Percentiles rank a stretch among this genome's conserved stretches.
These are phyloP conservation scores for Saccharomyces mikatae DNA, from an alignment of 805 yeast species.

Conservation along the genomic window DNA sequence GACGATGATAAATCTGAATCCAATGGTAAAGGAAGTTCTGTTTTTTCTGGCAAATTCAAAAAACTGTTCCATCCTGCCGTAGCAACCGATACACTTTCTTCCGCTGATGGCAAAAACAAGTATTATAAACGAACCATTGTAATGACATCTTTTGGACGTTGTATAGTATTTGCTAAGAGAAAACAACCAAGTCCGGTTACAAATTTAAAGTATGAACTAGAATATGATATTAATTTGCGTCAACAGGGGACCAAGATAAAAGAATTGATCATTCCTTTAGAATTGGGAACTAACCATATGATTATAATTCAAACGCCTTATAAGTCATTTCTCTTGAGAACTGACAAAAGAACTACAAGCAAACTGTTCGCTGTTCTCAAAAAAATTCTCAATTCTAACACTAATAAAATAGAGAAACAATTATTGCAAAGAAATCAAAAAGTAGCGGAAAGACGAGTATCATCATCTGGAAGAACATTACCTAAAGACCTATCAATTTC, in stretches of 20 bases:
- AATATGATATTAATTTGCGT: conserved; percentile 47
- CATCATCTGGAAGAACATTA: neutral
- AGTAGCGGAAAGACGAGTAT: neutral
- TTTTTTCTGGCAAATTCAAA: conserved; percentile 22
- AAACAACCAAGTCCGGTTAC: conserved; percentile 28
- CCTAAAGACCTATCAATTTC: conserved; percentile 29
- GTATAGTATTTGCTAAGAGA: conserved; percentile 40
- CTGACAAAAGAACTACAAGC: conserved; percentile 41
- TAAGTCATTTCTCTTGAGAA: conserved; percentile 50
- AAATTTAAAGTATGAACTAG: conserved; percentile 36
- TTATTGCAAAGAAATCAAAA: conserved; percentile 1
- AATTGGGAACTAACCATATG: conserved; percentile 26
- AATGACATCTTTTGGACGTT: conserved; percentile 40
- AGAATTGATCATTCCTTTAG: conserved; percentile 39
- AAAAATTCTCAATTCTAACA: conserved; percentile 40
- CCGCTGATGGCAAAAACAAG: conserved; percentile 1
- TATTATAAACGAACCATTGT: conserved; percentile 6
- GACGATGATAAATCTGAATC: neutral
- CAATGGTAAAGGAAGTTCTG: conserved; percentile 8
- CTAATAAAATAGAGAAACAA: conserved; percentile 36
- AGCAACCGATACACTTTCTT: neutral
- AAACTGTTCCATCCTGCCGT: conserved; percentile 23
- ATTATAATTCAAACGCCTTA: conserved; percentile 53
- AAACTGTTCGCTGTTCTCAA: conserved; percentile 53
- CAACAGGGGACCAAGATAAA: conserved; percentile 48